Percentiles rank a stretch among this genome's conserved stretches.
These are phyloP conservation scores for Capronia epimyces DNA, from an alignment of 2,329 filamentous ascomycete species.

Conservation along the genomic window DNA sequence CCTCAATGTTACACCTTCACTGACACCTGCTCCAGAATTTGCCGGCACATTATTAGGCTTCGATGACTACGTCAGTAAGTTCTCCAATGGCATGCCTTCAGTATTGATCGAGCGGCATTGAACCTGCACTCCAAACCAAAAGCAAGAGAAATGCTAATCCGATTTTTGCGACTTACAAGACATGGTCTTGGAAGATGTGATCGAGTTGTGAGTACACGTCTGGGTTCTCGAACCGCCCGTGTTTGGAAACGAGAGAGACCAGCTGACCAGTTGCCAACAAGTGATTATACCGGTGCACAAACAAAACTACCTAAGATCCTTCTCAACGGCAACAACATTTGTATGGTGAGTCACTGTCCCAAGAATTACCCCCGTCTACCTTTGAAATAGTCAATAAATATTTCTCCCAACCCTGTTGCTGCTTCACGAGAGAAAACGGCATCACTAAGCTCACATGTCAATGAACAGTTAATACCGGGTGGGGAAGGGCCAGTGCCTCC, in stretches of 20 bases:
- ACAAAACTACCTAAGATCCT: slow-evolving; percentile 90
- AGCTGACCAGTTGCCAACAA: not conserved
- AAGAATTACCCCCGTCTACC: not conserved
- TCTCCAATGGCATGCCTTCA: not conserved
- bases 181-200: slow-evolving; percentile 97
- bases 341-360: slow-evolving; percentile 67
- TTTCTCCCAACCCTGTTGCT: too few relatives aligned
- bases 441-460: slow-evolving; percentile 7
- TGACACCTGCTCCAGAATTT: slow-evolving; percentile 63
- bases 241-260: not conserved
- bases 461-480: slow-evolving; percentile 64
- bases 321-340: slow-evolving; percentile 96
- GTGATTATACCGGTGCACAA: slow-evolving; percentile 79
- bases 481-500: slow-evolving; percentile 60
- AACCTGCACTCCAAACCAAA: not conserved
- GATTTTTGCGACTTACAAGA: slow-evolving; percentile 51
- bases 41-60: slow-evolving; percentile 90
- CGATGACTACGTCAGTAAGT: slow-evolving; percentile 99
- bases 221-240: not conserved
- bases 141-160: not conserved
- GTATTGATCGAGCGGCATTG: not conserved
- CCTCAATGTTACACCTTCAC: not conserved
- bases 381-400: not conserved
- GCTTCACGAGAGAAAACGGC: not conserved
- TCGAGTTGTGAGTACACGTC: slow-evolving; percentile 70